Conservation (phyloP, 768 basidiomycete genomes). For the Pulveroboletus sp. region DNA sequence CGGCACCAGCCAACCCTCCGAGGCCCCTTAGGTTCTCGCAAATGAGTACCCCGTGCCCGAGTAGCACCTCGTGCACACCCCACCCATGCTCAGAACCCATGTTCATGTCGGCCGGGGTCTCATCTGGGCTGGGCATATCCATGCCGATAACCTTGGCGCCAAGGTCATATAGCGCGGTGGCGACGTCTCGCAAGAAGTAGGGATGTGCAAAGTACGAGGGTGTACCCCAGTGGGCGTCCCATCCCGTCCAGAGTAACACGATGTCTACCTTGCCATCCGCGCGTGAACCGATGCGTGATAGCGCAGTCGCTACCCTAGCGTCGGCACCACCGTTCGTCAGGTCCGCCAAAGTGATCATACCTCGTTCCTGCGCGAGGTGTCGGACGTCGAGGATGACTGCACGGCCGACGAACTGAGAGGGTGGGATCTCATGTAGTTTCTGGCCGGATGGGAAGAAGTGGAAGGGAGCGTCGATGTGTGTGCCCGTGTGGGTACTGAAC, state of each 20-base stretch:
- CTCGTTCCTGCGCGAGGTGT: constrained; percentile 34
- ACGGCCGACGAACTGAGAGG: constrained; percentile 50
- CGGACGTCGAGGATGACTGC: constrained; percentile 53
- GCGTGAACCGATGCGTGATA: constrained; percentile 22
- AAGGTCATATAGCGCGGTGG: constrained; percentile 40
- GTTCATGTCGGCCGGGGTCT: constrained; percentile 34
- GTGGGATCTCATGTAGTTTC: constrained; percentile 54
- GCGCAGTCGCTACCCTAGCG: neutral
- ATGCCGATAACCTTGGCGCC: constrained; percentile 58
- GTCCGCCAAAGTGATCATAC: constrained; percentile 51
- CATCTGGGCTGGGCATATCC: constrained; percentile 66
- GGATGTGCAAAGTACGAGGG: constrained; percentile 58
- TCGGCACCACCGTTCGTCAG: neutral
- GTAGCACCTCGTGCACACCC: constrained; percentile 52
- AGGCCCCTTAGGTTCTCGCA: constrained; percentile 67
- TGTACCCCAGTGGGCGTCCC: constrained; percentile 53
- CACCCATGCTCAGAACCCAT: constrained; percentile 28
- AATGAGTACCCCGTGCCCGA: constrained; percentile 60
- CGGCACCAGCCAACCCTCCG: constrained; percentile 32
- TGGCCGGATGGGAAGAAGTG: constrained; percentile 60
- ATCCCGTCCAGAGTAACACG: constrained; percentile 62
- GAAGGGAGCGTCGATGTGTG: constrained; percentile 74
- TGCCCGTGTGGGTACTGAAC: constrained; percentile 69
- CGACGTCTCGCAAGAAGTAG: constrained; percentile 52
- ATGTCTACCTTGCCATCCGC: constrained; percentile 31